Percentiles rank a stretch among this genome's conserved stretches.
These are phyloP conservation scores for Cercophora scortea DNA, from an alignment of 495 filamentous ascomycete genomes.

Conservation along the genomic window DNA sequence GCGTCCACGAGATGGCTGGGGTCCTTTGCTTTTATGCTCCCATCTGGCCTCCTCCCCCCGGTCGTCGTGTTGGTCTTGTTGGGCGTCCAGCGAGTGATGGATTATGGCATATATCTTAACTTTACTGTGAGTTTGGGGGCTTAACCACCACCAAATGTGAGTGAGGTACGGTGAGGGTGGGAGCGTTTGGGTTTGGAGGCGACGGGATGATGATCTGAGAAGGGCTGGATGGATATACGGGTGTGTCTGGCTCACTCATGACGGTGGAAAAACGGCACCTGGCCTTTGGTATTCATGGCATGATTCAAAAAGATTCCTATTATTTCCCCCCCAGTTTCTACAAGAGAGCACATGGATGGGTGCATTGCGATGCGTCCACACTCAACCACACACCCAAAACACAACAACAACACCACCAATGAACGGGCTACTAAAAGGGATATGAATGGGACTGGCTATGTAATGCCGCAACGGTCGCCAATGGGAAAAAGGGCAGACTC, in stretches of 20 bases:
- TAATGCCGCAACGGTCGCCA: neutral
- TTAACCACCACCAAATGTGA: no score
- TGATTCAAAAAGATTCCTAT: slow-evolving; percentile 15
- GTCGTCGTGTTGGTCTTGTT: slow-evolving; percentile 17
- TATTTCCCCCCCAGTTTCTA: slow-evolving; percentile 2
- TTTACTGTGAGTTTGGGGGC: slow-evolving; percentile 1
- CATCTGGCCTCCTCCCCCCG: slow-evolving; percentile 23
- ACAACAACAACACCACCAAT: no score
- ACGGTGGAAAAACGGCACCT: slow-evolving; percentile 11
- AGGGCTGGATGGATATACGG: slow-evolving; percentile 15
- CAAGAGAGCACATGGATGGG: neutral
- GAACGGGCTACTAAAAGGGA: no score
- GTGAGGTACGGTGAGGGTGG: neutral
- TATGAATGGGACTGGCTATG: no score
- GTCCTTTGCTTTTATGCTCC: slow-evolving; percentile 20
- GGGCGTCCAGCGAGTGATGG: slow-evolving; percentile 15
- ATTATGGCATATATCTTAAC: slow-evolving; percentile 31
- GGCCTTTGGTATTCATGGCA: slow-evolving; percentile 14
- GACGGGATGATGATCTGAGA: slow-evolving; percentile 3
- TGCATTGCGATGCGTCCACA: neutral
- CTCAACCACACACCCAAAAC: neutral
- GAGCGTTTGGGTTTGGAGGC: neutral
- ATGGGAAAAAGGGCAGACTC: neutral
- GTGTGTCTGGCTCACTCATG: slow-evolving; percentile 10
- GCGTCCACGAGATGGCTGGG: slow-evolving; percentile 28